Percentiles rank a stretch among this genome's conserved stretches.
Conservation (phyloP, 768 basidiomycete species). For the Trametes gibbosa region DNA sequence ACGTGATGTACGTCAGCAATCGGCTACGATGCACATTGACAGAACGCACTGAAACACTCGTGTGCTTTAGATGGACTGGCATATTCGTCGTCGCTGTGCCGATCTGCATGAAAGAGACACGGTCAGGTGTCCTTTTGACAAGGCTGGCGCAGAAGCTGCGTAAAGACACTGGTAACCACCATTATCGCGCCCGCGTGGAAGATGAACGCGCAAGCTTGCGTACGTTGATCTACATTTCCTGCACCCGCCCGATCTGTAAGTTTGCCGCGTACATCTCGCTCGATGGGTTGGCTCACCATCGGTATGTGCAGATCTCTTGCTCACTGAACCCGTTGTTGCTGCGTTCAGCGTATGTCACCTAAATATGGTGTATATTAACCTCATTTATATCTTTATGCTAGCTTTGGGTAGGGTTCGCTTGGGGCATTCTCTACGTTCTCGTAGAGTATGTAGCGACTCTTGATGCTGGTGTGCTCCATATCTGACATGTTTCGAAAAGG, state of each 20-base stretch:
- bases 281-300: background rate
- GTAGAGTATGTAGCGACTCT: constrained; percentile 42
- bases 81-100: constrained; percentile 48
- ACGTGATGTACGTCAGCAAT: constrained; percentile 49
- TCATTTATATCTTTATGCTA: constrained; percentile 31
- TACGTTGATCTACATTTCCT: constrained; percentile 66
- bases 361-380: background rate
- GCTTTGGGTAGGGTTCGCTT: constrained; percentile 73
- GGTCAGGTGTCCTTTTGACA: constrained; percentile 66
- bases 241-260: constrained; percentile 70
- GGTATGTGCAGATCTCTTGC: constrained; percentile 53
- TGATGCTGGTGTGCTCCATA: background rate
- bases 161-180: constrained; percentile 59
- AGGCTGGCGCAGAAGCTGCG: constrained; percentile 60
- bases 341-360: constrained; percentile 60
- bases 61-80: constrained; percentile 45
- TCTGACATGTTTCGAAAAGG: constrained; percentile 29
- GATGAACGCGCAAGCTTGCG: constrained; percentile 54
- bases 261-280: constrained; percentile 15
- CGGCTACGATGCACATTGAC: background rate
- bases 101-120: constrained; percentile 68
- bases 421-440: constrained; percentile 73
- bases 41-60: constrained; percentile 2
- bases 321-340: constrained; percentile 72
- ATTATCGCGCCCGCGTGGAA: constrained; percentile 63